These are phyloP conservation scores for Fusarium lyarnte DNA, from an alignment of 2,329 filamentous ascomycete species.

Conservation along the genomic window DNA sequence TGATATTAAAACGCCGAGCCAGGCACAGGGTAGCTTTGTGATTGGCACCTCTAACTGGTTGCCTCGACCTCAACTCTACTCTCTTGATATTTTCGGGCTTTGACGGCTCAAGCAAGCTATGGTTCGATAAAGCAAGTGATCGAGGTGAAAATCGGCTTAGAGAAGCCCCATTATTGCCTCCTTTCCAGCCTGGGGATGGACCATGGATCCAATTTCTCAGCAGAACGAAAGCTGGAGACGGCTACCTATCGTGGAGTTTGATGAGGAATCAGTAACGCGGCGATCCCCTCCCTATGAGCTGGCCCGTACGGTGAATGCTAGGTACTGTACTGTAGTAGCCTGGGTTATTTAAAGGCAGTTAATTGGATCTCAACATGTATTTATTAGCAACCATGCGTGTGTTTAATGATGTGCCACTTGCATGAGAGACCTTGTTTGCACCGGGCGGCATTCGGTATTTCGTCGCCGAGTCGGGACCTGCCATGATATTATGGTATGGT, in stretches of 20 bases:
- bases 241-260: neutral
- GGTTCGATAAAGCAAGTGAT: neutral
- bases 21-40: constrained; percentile 10
- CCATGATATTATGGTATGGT: constrained; percentile 1
- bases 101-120: constrained; percentile 25
- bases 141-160: neutral
- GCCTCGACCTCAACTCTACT: constrained; percentile 3
- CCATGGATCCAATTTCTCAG: neutral
- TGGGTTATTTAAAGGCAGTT: neutral
- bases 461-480: constrained; percentile 24
- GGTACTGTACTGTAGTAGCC: neutral
- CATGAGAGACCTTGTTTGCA: constrained; percentile 12
- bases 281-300: constrained; percentile 3
- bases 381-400: constrained; percentile 11
- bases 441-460: constrained; percentile 34
- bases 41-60: constrained; percentile 9
- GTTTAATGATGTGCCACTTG: constrained; percentile 26
- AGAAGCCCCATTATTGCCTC: constrained; percentile 11
- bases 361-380: constrained; percentile 36
- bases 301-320: neutral
- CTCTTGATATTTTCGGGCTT: neutral
- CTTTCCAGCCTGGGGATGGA: constrained; percentile 19
- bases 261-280: neutral
- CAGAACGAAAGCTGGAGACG: constrained; percentile 19
- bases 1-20: constrained; percentile 3